A percentile compares a stretch with the other conserved stretches of the same genome.
phyloP scores from a whole-genome alignment of 257 asterid species.

The Fraxinus excelsior region DNA sequence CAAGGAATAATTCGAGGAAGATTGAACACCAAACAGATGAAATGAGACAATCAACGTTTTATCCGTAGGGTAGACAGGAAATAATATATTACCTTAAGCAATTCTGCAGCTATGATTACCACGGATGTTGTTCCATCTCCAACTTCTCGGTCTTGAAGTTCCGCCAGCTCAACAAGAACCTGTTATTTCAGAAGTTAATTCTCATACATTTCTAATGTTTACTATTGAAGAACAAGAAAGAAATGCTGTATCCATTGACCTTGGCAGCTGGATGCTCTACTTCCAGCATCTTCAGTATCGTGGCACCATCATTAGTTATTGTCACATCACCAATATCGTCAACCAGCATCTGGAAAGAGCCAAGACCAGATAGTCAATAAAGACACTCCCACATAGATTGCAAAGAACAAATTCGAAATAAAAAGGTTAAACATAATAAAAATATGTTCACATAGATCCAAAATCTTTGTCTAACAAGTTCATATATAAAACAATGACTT shows the following conservation, averaged over 20 bases:
- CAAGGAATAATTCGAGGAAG: background rate
- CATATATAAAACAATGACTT: background rate
- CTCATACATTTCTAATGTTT: background rate
- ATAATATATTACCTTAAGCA: slow-evolving; percentile 73
- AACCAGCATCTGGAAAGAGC: slow-evolving; percentile 80
- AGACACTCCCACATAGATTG: slow-evolving; percentile 7
- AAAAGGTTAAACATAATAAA: background rate
- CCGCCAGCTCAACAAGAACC: slow-evolving; percentile 99
- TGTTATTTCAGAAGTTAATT: slow-evolving; percentile 21
- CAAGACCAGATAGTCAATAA: slow-evolving; percentile 14
- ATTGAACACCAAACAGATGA: slow-evolving; percentile 3
- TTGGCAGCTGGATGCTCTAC: slow-evolving; percentile 99
- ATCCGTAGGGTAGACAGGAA: background rate
- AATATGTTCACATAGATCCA: slow-evolving; percentile 14
- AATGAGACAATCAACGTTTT: slow-evolving; percentile 2
- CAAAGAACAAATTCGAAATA: slow-evolving; percentile 6
- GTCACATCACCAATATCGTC: slow-evolving; percentile 98
- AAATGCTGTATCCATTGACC: slow-evolving; percentile 40
- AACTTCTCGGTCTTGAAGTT: slow-evolving; percentile 97
- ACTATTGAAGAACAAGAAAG: background rate
- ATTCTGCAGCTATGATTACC: slow-evolving; percentile 93
- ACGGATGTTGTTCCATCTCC: slow-evolving; percentile 99
- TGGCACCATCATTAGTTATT: slow-evolving; percentile 98
- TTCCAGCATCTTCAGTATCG: slow-evolving; percentile 91
- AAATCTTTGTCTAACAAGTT: slow-evolving; percentile 11